Evolutionary conservation across 2,329 filamentous ascomycete genomes (phyloP), one percentile per base, ranked within the genome.

Genomic region (Colletotrichum endophyticum): DNA sequence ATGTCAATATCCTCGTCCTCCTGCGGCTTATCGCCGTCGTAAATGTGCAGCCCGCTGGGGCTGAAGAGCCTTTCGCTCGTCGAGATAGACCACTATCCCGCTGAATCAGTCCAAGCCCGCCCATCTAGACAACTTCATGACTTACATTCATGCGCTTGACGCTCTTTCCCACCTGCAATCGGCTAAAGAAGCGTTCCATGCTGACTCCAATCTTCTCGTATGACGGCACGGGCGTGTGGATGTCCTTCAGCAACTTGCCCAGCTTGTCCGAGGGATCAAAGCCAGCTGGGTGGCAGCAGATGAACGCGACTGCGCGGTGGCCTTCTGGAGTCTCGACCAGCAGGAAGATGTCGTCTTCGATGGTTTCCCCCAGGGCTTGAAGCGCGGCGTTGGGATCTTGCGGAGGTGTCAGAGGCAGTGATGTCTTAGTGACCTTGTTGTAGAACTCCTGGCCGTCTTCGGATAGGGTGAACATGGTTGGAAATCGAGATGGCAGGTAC

Each of bases 331-430:
- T 87, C 64, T 86, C 84, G 25, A 83, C 83, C 8, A 91, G 82
- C 3, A 91, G 81, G 68, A 92, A 90, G 25, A 92, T 78, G 77
- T 92, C 90, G 70, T 91, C 90, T 73, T 91, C 90, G 4, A 91
- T 84, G 0, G 87, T 90, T 79, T 89, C 86, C n/a, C 85, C 88
- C 1, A 91, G 80, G 8, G 83, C 80, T 19, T 83, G 80, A 19
- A 91, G 82, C 6, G 86, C 84, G 1, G 81, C 81, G 3, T 82
- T 70, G 0, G 83, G 76, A 30, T 86, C 84, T 2, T 75, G 39
- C 0, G 83, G 81, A 1, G 83, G 79, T 0, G 79, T 19, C 2
- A 83, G 79, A 1, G 87, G 82, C 13, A 82, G 83, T 0, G 78
- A 66, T 8, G 70, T 70, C 8, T 79, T 78, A 0, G 87, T 90